Evolutionary conservation across 192 early-diverging fungal genomes (phyloP).

Genomic region (Phlyctochytrium bullatum): DNA sequence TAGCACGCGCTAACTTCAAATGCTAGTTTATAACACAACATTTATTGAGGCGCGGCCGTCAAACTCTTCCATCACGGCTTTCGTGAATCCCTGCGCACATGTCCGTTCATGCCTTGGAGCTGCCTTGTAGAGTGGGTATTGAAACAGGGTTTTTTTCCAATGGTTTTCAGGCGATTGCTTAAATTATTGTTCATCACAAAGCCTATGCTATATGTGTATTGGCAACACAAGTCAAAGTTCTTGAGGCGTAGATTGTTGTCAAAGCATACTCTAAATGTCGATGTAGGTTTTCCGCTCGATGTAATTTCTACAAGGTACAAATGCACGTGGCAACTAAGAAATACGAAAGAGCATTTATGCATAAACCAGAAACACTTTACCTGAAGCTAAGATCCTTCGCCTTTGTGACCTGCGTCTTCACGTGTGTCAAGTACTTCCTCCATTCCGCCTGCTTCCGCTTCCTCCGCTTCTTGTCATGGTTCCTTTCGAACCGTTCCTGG

Average conservation of each 20-base stretch:
- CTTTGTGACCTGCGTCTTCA: constrained; percentile 38
- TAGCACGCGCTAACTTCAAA: too few species aligned
- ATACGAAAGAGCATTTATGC: background rate
- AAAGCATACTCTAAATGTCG: constrained; percentile 13
- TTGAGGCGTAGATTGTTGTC: background rate
- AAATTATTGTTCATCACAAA: too few species aligned
- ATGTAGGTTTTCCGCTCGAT: constrained; percentile 15
- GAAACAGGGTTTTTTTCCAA: too few species aligned
- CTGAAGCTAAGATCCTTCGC: constrained; percentile 35
- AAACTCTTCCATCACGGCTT: too few species aligned
- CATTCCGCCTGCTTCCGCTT: constrained; percentile 48
- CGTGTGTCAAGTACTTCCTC: constrained; percentile 35
- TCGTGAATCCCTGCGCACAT: too few species aligned
- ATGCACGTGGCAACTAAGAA: background rate
- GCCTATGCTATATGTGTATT: too few species aligned
- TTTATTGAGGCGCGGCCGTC: too few species aligned
- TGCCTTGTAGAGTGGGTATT: too few species aligned
- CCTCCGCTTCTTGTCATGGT: constrained; percentile 35
- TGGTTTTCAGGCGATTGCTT: too few species aligned
- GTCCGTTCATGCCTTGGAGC: too few species aligned
- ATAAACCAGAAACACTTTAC: constrained; percentile 2
- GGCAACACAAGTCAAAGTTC: too few species aligned
- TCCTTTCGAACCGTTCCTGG: constrained; percentile 45
- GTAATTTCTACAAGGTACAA: constrained; percentile 2
- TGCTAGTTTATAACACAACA: too few species aligned